Percentiles rank a stretch among this genome's conserved stretches.
These are phyloP conservation scores for Jamesozyma lodderae DNA, from an alignment of 805 yeast species.

Conservation along the genomic window DNA sequence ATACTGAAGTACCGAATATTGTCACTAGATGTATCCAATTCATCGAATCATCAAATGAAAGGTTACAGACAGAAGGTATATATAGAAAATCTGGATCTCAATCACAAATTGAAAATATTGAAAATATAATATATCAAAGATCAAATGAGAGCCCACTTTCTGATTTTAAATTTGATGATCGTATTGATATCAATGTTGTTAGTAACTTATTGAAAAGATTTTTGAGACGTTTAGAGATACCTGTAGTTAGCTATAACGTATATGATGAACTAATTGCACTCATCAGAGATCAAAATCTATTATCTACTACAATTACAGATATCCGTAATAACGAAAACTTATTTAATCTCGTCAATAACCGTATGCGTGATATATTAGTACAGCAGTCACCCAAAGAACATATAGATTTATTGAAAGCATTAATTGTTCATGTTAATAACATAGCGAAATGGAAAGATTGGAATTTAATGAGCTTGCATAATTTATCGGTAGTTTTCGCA, in stretches of 20 bases:
- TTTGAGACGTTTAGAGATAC: constrained; percentile 74
- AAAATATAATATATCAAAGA: constrained; percentile 11
- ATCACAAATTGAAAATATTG: constrained; percentile 34
- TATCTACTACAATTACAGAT: too few species aligned
- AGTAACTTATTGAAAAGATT: constrained; percentile 83
- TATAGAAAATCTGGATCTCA: constrained; percentile 84
- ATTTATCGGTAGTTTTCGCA: constrained; percentile 86
- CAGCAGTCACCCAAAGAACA: constrained; percentile 71
- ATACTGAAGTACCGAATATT: constrained; percentile 56
- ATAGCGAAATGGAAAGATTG: constrained; percentile 44
- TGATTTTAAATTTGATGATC: constrained; percentile 26
- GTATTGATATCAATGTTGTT: constrained; percentile 73
- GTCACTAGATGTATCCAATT: constrained; percentile 63
- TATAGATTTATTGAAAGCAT: constrained; percentile 41
- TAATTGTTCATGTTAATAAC: constrained; percentile 56
- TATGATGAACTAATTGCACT: constrained; percentile 65
- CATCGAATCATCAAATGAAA: constrained; percentile 61
- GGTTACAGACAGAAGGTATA: constrained; percentile 66
- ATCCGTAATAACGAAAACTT: too few species aligned
- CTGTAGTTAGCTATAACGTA: constrained; percentile 61
- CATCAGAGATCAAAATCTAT: too few species aligned
- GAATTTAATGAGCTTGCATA: constrained; percentile 77
- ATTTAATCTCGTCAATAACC: too few species aligned
- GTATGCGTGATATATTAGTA: too few species aligned
- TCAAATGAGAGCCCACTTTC: constrained; percentile 12